Evolutionary conservation across 805 yeast genomes (phyloP).

Genomic region (Barnettozyma californica): DNA sequence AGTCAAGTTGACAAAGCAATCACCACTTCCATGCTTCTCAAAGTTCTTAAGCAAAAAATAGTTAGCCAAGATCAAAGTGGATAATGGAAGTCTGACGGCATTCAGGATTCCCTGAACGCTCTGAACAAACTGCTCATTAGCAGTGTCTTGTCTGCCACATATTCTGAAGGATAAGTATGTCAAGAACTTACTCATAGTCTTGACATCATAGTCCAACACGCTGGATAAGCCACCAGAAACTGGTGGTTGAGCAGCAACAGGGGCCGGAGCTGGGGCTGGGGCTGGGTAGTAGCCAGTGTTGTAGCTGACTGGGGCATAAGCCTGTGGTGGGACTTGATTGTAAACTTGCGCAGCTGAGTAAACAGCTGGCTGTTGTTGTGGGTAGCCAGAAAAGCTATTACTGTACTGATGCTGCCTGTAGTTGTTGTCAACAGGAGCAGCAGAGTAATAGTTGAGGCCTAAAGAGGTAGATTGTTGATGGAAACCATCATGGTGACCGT

Average conservation of each 20-base stretch:
- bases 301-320: slow-evolving; percentile 5
- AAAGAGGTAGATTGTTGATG: slow-evolving; percentile 3
- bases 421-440: neutral
- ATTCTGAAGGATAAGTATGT: slow-evolving; percentile 69
- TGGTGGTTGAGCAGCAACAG: slow-evolving; percentile 14
- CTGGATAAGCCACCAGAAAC: slow-evolving; percentile 68
- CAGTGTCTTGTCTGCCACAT: slow-evolving; percentile 44
- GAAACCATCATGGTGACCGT: slow-evolving; percentile 13
- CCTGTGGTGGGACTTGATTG: slow-evolving; percentile 7
- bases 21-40: slow-evolving; percentile 28
- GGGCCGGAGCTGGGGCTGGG: slow-evolving; percentile 5
- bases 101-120: slow-evolving; percentile 64
- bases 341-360: neutral
- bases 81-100: slow-evolving; percentile 83
- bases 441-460: slow-evolving; percentile 2
- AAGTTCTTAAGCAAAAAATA: slow-evolving; percentile 70
- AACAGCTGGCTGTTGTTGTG: slow-evolving; percentile 9
- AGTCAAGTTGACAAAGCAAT: slow-evolving; percentile 26
- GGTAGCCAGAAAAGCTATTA: slow-evolving; percentile 2
- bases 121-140: slow-evolving; percentile 42
- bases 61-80: slow-evolving; percentile 74
- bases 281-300: slow-evolving; percentile 8
- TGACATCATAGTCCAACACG: slow-evolving; percentile 74
- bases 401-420: slow-evolving; percentile 3
- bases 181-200: slow-evolving; percentile 73